Percentiles rank a stretch among this genome's conserved stretches.
phyloP scores from a whole-genome alignment of 495 filamentous ascomycete genomes.

The Penicillium robsamsonii region DNA sequence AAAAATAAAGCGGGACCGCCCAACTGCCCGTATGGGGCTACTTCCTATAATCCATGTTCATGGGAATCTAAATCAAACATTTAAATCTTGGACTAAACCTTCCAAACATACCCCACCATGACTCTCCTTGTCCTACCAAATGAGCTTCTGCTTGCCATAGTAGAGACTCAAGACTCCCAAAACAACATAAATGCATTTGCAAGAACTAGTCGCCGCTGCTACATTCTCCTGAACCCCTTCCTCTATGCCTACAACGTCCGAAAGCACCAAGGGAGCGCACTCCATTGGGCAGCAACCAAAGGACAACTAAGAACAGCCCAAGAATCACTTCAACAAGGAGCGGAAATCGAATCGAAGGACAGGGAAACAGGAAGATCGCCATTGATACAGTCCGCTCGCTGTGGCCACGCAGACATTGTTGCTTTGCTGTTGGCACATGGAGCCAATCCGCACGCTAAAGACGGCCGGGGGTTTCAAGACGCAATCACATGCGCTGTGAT shows the following conservation, averaged over 20 bases:
- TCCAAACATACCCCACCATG: not conserved
- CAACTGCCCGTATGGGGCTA: not conserved
- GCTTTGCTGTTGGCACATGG: not conserved
- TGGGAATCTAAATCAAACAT: not conserved
- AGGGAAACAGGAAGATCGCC: not conserved
- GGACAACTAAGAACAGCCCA: not conserved
- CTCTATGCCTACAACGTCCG: slow-evolving; percentile 7
- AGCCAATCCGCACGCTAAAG: not conserved
- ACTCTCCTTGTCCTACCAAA: slow-evolving; percentile 5
- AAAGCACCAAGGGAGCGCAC: slow-evolving; percentile 1
- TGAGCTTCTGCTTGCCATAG: slow-evolving; percentile 5
- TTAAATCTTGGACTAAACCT: not conserved
- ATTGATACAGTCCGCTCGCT: not conserved
- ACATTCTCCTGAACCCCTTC: not conserved
- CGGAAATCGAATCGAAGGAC: not conserved
- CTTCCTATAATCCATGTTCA: not conserved
- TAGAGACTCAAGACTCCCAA: not conserved
- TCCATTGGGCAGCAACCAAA: slow-evolving; percentile 3
- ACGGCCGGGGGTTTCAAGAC: not conserved
- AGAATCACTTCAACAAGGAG: slow-evolving; percentile 4
- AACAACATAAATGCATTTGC: slow-evolving; percentile 4
- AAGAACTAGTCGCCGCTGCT: not conserved
- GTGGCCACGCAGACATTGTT: not conserved
- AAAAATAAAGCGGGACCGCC: slow-evolving; percentile 2
- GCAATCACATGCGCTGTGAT: not conserved